Evolutionary conservation across 768 basidiomycete genomes (phyloP), one percentile per base, ranked within the genome.

Genomic region (Hygrophorus pudorinus): DNA sequence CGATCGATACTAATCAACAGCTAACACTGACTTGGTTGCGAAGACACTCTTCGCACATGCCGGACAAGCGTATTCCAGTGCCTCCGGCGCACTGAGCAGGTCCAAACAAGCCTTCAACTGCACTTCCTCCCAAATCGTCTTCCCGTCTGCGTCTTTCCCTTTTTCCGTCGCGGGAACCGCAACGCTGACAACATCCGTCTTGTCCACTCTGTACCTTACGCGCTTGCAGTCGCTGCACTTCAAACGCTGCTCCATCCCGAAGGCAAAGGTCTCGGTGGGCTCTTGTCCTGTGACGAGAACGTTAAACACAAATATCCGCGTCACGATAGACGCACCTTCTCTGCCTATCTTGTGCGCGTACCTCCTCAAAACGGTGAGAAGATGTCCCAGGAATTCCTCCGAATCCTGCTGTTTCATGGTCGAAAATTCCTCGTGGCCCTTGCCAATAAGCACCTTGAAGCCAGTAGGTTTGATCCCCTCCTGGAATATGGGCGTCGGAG

Each of bases 371-470:
- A 76, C 69, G 4, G 78, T 81, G 42, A 98, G 54, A 1, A 98
- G 65, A 62, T 94, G 78, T 29, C 77, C 73, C 43, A 99, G 72
- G 65, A 97, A 98, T 63, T 98, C 94, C 56, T 94, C 91, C 4
- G 92, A 80, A 55, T 99, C 96, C 58, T 98, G 96, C 61, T 99
- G 94, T 42, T 78, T 74, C 93, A 97, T 98, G 38, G 93, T 98
- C 28, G 85, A 70, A 55, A 98, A 98, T 63, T 97, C 96, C 27
- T 76, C 76, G 55, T 98, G 96, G 1, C 89, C 91, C 52, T 85
- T 87, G 2, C 94, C 94, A 29, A 98, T 77, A 7, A 98, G 74
- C 4, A 79, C 66, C 62, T 97, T 98, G 70, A 98, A 90, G 50
- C 77, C 78, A 1, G 70, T 68, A 0, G 94, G 96, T 34, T 76